Percentiles rank a stretch among this genome's conserved stretches.
phyloP scores from a whole-genome alignment of 768 basidiomycete genomes.

The Tulasnella sp. region DNA sequence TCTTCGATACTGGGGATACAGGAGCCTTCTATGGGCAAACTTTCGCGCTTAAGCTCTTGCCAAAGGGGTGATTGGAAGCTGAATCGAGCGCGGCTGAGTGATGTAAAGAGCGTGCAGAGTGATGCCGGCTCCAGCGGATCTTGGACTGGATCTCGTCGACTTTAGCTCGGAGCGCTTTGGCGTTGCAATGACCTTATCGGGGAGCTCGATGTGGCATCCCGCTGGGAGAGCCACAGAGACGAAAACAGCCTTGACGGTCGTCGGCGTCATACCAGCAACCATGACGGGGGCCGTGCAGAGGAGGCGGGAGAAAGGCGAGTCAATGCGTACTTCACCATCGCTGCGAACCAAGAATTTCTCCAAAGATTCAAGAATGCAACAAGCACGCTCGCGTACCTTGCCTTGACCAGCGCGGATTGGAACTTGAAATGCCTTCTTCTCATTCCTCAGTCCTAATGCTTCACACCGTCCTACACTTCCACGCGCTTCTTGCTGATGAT shows the following conservation, averaged over 20 bases:
- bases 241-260: constrained; percentile 93
- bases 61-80: constrained; percentile 94
- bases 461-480: constrained; percentile 62
- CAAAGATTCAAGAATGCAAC: not conserved
- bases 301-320: constrained; percentile 93
- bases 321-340: constrained; percentile 84
- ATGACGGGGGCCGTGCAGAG: constrained; percentile 95
- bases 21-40: constrained; percentile 92
- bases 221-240: constrained; percentile 86
- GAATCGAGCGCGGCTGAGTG: constrained; percentile 95
- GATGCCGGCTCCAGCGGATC: constrained; percentile 80
- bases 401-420: constrained; percentile 74
- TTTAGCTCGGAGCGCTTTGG: too few species aligned
- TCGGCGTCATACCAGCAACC: constrained; percentile 99
- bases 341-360: constrained; percentile 44
- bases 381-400: constrained; percentile 42
- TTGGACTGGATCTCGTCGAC: constrained; percentile 78
- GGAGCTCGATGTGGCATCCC: constrained; percentile 92
- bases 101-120: constrained; percentile 95
- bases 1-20: constrained; percentile 96
- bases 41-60: constrained; percentile 95
- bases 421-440: constrained; percentile 91
- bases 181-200: constrained; percentile 76
- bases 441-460: constrained; percentile 68
- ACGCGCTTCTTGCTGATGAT: constrained; percentile 85